Evolutionary conservation across 768 basidiomycete species (phyloP).

Genomic region (Mrakia gelida): DNA sequence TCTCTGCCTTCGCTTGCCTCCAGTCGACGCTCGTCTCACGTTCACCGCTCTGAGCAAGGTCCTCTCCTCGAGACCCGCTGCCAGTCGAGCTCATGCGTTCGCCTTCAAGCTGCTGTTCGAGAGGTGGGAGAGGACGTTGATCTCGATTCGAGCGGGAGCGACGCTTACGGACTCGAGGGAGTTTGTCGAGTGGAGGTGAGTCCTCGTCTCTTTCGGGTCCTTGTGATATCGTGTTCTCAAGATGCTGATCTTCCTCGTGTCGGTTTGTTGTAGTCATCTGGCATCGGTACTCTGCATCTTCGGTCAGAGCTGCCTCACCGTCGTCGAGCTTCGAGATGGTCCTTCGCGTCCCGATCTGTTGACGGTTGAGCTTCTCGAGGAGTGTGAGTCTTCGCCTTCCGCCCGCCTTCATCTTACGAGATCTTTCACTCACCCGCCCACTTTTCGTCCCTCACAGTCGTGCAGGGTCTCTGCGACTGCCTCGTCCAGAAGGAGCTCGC

Average conservation of each 20-base stretch:
- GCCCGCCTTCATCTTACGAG: not conserved
- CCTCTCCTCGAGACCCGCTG: not conserved
- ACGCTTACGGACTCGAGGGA: not conserved
- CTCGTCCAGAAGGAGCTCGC: conserved; percentile 1
- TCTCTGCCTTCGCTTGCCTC: not conserved
- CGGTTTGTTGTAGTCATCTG: not conserved
- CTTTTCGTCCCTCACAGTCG: not conserved
- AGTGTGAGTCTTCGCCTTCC: not conserved
- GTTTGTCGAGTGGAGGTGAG: conserved; percentile 10
- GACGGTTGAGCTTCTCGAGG: not conserved
- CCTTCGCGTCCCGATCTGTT: not conserved
- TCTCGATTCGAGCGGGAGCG: not conserved
- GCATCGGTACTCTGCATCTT: not conserved
- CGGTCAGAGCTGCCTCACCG: not conserved
- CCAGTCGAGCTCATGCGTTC: not conserved
- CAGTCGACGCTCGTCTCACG: not conserved
- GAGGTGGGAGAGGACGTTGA: not conserved
- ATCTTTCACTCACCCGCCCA: not conserved
- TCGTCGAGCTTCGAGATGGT: not conserved
- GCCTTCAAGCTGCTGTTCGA: conserved; percentile 8
- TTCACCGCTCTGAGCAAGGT: not conserved
- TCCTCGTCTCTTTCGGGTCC: no score
- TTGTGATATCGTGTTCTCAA: no score
- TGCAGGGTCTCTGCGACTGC: conserved; percentile 6
- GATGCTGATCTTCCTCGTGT: not conserved